Evolutionary conservation across 2,329 filamentous ascomycete genomes (phyloP).

Genomic region (Cladobotryum protrusum): DNA sequence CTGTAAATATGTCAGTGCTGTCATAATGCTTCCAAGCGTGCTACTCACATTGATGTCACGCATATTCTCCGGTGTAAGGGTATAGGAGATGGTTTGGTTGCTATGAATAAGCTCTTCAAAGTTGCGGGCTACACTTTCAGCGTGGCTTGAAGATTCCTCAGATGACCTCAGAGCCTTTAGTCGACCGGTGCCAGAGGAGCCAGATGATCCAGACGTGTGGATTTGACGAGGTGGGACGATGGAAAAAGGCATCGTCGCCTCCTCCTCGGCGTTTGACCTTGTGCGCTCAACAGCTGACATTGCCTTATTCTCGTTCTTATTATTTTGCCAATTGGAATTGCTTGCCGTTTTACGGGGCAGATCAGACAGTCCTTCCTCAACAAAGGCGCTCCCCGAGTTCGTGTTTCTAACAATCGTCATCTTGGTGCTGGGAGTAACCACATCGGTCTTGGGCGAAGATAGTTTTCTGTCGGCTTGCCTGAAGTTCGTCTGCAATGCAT

Average conservation of each 20-base stretch:
- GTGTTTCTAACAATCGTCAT: slow-evolving; percentile 28
- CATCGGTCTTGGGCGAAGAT: slow-evolving; percentile 9
- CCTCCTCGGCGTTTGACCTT: slow-evolving; percentile 30
- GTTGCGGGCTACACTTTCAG: slow-evolving; percentile 57
- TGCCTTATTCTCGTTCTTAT: slow-evolving; percentile 29
- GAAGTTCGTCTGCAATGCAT: slow-evolving; percentile 9
- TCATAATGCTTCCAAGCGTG: no score
- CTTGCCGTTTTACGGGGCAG: slow-evolving; percentile 26
- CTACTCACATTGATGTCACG: slow-evolving; percentile 64
- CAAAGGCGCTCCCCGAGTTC: slow-evolving; percentile 24
- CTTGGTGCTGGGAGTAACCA: slow-evolving; percentile 25
- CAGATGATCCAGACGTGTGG: slow-evolving; percentile 46
- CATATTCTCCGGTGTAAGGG: slow-evolving; percentile 73
- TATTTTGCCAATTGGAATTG: slow-evolving; percentile 19
- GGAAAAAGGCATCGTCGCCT: slow-evolving; percentile 15
- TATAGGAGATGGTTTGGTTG: slow-evolving; percentile 77
- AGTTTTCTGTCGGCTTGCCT: slow-evolving; percentile 18
- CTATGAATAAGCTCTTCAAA: slow-evolving; percentile 78
- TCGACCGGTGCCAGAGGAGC: slow-evolving; percentile 34
- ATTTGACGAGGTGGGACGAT: slow-evolving; percentile 28
- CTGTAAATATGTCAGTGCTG: slow-evolving; percentile 19
- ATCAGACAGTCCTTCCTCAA: slow-evolving; percentile 27
- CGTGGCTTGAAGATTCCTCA: slow-evolving; percentile 42
- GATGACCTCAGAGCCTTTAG: slow-evolving; percentile 50
- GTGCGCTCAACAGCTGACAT: slow-evolving; percentile 34